Percentiles rank a stretch among this genome's conserved stretches.
These are phyloP conservation scores for Microcyclosporella mali DNA, from an alignment of 2,329 filamentous ascomycete species.

Conservation along the genomic window DNA sequence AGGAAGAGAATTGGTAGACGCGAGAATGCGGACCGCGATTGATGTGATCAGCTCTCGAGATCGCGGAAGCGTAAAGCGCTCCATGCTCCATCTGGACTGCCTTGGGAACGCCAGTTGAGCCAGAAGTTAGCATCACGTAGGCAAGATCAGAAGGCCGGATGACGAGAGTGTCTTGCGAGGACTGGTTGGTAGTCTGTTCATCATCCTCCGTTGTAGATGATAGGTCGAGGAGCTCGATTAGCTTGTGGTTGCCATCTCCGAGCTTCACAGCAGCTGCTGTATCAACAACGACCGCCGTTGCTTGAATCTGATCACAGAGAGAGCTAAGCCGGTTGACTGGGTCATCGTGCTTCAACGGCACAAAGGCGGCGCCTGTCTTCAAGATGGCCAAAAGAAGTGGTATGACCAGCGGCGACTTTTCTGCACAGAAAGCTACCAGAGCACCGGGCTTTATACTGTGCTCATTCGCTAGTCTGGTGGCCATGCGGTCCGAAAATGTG, in stretches of 20 bases:
- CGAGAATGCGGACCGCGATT: not conserved
- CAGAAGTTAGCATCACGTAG: not conserved
- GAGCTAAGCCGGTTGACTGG: constrained; percentile 22
- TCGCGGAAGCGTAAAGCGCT: too few species aligned
- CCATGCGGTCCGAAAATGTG: constrained; percentile 11
- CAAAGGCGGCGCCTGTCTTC: constrained; percentile 28
- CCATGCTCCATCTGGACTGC: not conserved
- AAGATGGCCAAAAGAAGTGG: constrained; percentile 24
- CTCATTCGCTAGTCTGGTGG: too few species aligned
- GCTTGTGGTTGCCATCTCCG: too few species aligned
- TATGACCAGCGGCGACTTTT: constrained; percentile 25
- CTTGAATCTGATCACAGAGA: not conserved
- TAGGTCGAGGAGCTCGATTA: not conserved
- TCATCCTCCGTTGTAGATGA: not conserved
- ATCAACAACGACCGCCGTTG: not conserved
- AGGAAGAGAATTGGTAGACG: not conserved
- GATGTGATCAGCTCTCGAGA: too few species aligned
- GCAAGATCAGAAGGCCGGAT: too few species aligned
- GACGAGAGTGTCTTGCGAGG: too few species aligned
- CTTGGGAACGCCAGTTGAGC: not conserved
- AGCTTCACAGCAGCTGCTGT: not conserved
- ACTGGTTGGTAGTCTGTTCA: not conserved
- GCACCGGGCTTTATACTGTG: constrained; percentile 6
- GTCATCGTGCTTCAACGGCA: constrained; percentile 23
- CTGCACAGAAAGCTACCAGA: constrained; percentile 22